Percentiles rank a stretch among this genome's conserved stretches.
Conservation (phyloP, 1,284 basidiomycete species). For the Cryptococcus sp. region DNA sequence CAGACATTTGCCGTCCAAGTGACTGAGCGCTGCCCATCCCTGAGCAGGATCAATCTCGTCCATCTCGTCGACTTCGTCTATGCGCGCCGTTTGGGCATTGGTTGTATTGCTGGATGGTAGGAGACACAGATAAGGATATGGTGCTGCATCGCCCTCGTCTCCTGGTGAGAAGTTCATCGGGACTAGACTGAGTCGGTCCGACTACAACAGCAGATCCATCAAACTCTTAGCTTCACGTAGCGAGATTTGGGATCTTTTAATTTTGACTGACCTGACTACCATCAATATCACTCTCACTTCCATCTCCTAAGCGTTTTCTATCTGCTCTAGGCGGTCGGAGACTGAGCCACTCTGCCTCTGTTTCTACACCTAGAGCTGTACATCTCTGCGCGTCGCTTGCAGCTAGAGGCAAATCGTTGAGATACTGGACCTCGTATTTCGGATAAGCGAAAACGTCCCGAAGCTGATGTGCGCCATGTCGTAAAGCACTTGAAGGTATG, state of each 20-base stretch:
- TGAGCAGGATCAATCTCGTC: slow-evolving; percentile 46
- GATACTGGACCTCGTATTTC: slow-evolving; percentile 77
- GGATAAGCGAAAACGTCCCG: slow-evolving; percentile 79
- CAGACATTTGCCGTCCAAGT: slow-evolving; percentile 54
- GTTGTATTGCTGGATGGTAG: slow-evolving; percentile 41
- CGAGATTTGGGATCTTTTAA: not conserved
- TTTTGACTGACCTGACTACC: not conserved
- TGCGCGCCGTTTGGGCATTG: slow-evolving; percentile 18
- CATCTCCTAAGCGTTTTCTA: slow-evolving; percentile 54
- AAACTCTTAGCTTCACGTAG: not conserved
- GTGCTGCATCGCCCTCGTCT: slow-evolving; percentile 2
- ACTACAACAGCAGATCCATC: not conserved
- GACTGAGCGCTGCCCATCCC: slow-evolving; percentile 50
- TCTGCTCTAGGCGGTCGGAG: slow-evolving; percentile 54
- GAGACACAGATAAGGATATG: slow-evolving; percentile 47
- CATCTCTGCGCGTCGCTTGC: slow-evolving; percentile 72
- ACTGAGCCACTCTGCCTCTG: slow-evolving; percentile 72
- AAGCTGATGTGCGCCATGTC: slow-evolving; percentile 32
- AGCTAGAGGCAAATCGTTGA: slow-evolving; percentile 73
- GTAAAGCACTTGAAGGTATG: slow-evolving; percentile 11
- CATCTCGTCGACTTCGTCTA: slow-evolving; percentile 26
- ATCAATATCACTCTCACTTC: slow-evolving; percentile 1
- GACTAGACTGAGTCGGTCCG: slow-evolving; percentile 30
- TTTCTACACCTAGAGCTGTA: slow-evolving; percentile 66
- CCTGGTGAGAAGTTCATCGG: slow-evolving; percentile 36